Base-by-base conservation (phyloP, 345 rosid genomes). In the Durio zibethinus region DNA sequence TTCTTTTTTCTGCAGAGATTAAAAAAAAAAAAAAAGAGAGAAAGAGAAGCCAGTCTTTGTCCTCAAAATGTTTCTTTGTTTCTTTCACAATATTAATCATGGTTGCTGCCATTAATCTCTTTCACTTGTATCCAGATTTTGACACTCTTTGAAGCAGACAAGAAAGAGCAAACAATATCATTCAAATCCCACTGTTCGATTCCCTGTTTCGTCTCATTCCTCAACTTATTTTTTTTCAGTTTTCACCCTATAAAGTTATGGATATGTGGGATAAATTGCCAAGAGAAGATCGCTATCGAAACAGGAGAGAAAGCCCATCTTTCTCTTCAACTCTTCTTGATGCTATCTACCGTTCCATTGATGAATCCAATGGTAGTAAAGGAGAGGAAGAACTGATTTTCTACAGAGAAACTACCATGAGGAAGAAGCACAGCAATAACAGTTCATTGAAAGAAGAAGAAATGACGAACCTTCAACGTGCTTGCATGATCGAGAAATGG, bases 311-410 rank as follows among this genome's bases (percentile, higher is more conserved):
- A 31, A 83, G 79, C 50, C 94, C 96, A 60, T 91, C 99, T 75
- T 95, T 93, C 87, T 95, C 99, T 75, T 89, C 97, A 52, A 76
- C 92, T 74, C 92, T 91, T 66, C 93, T 91, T 63, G 96, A 91
- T 76, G 85, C 89, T 75, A 89, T 91, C 77, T 91, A 89, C 87
- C 92, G 92, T 74, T 93, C 98, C 15, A 88, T 93, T 42, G 98
- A 87, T 81, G 98, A 90, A 10, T 63, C 88, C 14, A 84, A 75
- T 65, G 79, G 82, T 68, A 45, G 70, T 4, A 73, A 23, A 65
- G 77, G 45, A n/a, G 81, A 40, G 4, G 80, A 81, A 6, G 83
- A 81, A 53, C 4, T 82, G 79, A 82, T 66, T 74, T 79, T 79
- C 68, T 79, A 59, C 80, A 74, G 47, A 47, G 53, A 74, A 23